These are phyloP conservation scores for Gleditsia sinensis DNA, from an alignment of 306 rosid species.

Conservation along the genomic window DNA sequence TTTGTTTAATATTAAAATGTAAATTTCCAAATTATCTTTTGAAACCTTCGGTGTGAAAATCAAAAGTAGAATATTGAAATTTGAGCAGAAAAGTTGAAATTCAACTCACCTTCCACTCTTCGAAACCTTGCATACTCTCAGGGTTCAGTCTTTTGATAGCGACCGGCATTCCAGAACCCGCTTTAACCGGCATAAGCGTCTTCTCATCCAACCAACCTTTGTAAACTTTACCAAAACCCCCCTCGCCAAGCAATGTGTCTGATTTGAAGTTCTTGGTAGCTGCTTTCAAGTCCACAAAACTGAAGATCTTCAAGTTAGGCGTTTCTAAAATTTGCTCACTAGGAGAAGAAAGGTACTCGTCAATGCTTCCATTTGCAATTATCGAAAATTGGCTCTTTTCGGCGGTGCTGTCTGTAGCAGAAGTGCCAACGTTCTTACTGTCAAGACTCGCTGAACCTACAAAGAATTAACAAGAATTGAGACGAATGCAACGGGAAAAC, in stretches of 20 bases:
- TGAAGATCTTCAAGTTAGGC: conserved; percentile 67
- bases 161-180: conserved; percentile 61
- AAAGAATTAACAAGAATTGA: not conserved
- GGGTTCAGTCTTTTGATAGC: conserved; percentile 77
- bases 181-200: conserved; percentile 63
- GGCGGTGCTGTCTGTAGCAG: conserved; percentile 55
- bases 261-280: conserved; percentile 69
- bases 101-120: conserved; percentile 76
- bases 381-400: conserved; percentile 65
- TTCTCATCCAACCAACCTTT: conserved; percentile 87
- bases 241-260: conserved; percentile 72
- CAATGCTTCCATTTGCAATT: conserved; percentile 48
- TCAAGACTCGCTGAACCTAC: conserved; percentile 49
- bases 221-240: conserved; percentile 88
- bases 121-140: conserved; percentile 77
- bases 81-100: not conserved
- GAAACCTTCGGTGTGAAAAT: no score
- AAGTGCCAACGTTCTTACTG: conserved; percentile 48
- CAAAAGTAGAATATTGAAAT: no score
- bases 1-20: no score
- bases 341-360: conserved; percentile 13
- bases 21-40: no score
- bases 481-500: no score
- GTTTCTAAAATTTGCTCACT: conserved; percentile 54
- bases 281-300: conserved; percentile 55